phyloP scores from a whole-genome alignment of 1,284 basidiomycete genomes.

The Leccinum fuscescens region DNA sequence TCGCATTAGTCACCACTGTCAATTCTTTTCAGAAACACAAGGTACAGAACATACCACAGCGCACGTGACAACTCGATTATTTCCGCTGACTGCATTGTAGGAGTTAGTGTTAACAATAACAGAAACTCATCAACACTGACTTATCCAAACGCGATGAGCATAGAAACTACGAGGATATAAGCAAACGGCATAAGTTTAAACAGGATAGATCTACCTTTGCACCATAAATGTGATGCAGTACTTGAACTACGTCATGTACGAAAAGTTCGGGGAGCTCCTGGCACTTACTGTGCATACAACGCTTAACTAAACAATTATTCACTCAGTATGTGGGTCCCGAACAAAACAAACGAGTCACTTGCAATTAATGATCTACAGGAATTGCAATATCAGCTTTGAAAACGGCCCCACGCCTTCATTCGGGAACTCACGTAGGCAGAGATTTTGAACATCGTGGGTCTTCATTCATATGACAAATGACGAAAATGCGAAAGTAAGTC shows the following conservation, averaged over 20 bases:
- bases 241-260: conserved; percentile 9
- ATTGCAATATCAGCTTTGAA: neutral
- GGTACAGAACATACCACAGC: conserved; percentile 15
- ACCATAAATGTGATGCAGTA: conserved; percentile 18
- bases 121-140: conserved; percentile 6
- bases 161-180: conserved; percentile 22
- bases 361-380: conserved; percentile 9
- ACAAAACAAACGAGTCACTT: neutral
- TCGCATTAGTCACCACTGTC: neutral
- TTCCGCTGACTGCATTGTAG: conserved; percentile 19
- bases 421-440: conserved; percentile 15
- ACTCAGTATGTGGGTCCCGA: neutral
- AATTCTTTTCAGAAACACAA: neutral
- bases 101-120: neutral
- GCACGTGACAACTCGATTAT: conserved; percentile 15
- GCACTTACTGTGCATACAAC: conserved; percentile 3
- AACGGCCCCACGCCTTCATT: neutral
- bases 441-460: neutral
- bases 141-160: conserved; percentile 30
- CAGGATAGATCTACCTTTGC: conserved; percentile 9
- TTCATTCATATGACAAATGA: conserved; percentile 7
- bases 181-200: neutral
- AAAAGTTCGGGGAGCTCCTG: neutral
- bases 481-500: conserved; percentile 1
- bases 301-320: neutral